Evolutionary conservation across 495 filamentous ascomycete genomes (phyloP).

Genomic region (Collariella sp.): DNA sequence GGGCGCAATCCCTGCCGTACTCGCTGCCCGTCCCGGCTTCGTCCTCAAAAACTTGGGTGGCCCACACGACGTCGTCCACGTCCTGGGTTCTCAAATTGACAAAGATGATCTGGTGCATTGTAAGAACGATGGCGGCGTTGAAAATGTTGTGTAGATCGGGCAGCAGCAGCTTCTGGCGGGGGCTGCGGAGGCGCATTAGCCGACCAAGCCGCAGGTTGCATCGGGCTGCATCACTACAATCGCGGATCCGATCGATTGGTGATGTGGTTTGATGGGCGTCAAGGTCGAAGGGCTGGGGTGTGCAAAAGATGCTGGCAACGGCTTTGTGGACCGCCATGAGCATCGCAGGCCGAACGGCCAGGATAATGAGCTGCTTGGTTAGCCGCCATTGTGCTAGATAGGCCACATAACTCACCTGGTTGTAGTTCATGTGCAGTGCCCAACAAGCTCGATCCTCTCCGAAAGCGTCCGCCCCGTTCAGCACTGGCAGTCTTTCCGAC

Average conservation of each 20-base stretch:
- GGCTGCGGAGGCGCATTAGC: slow-evolving; percentile 19
- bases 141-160: slow-evolving; percentile 37
- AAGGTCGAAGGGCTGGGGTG: slow-evolving; percentile 10
- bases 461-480: slow-evolving; percentile 5
- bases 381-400: background rate
- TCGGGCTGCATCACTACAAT: slow-evolving; percentile 28
- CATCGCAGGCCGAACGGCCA: slow-evolving; percentile 33
- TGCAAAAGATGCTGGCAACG: slow-evolving; percentile 20
- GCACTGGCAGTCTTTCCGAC: slow-evolving; percentile 6
- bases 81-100: slow-evolving; percentile 21
- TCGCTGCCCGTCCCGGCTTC: slow-evolving; percentile 20
- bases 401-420: slow-evolving; percentile 23
- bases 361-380: slow-evolving; percentile 30
- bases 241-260: slow-evolving; percentile 12
- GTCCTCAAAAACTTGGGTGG: slow-evolving; percentile 21
- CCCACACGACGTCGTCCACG: slow-evolving; percentile 20
- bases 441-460: slow-evolving; percentile 24
- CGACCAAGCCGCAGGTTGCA: slow-evolving; percentile 28
- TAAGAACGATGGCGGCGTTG: slow-evolving; percentile 37
- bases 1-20: slow-evolving; percentile 23
- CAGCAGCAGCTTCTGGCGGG: slow-evolving; percentile 22
- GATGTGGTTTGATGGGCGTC: slow-evolving; percentile 10
- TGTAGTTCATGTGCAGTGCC: slow-evolving; percentile 36
- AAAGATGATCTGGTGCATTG: slow-evolving; percentile 30
- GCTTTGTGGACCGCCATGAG: slow-evolving; percentile 32